A percentile compares a stretch with the other conserved stretches of the same genome.
These are phyloP conservation scores for Aristolochia californica DNA, from an alignment of 164 flowering plant species.

Conservation along the genomic window DNA sequence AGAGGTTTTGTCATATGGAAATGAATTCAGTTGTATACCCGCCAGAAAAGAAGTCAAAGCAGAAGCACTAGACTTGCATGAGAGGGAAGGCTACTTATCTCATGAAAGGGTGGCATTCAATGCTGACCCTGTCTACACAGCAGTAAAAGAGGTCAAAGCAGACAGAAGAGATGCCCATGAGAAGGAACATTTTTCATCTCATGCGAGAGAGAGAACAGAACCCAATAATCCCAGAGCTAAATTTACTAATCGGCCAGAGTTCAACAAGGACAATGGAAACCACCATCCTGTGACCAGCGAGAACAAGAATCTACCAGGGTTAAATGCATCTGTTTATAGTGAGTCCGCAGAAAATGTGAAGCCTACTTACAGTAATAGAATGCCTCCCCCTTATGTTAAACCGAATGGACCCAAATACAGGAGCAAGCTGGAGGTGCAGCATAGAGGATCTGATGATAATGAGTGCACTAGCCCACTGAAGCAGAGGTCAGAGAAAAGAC, in stretches of 20 bases:
- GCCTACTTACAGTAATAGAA: slow-evolving; percentile 6
- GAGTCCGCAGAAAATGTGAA: too few species aligned
- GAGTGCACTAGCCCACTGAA: neutral
- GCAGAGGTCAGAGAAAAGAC: neutral
- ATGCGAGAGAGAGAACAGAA: slow-evolving; percentile 7
- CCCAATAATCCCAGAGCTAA: neutral
- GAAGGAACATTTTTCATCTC: neutral
- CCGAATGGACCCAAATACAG: slow-evolving; percentile 4
- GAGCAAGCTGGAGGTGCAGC: neutral
- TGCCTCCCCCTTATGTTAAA: slow-evolving; percentile 45
- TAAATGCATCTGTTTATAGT: slow-evolving; percentile 7
- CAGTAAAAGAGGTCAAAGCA: neutral
- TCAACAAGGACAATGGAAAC: neutral
- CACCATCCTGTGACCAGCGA: neutral
- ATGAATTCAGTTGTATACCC: neutral
- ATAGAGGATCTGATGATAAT: slow-evolving; percentile 2
- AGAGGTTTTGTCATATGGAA: neutral
- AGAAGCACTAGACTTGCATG: neutral
- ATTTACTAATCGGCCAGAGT: neutral
- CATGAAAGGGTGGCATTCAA: slow-evolving; percentile 5
- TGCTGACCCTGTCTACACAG: neutral
- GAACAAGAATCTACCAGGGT: slow-evolving; percentile 1
- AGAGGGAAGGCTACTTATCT: slow-evolving; percentile 7
- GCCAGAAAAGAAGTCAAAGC: neutral
- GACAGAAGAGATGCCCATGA: neutral